A percentile compares a stretch with the other conserved stretches of the same genome.
Evolutionary conservation across 768 basidiomycete species (phyloP).

Genomic region (Phylloporus sp.): DNA sequence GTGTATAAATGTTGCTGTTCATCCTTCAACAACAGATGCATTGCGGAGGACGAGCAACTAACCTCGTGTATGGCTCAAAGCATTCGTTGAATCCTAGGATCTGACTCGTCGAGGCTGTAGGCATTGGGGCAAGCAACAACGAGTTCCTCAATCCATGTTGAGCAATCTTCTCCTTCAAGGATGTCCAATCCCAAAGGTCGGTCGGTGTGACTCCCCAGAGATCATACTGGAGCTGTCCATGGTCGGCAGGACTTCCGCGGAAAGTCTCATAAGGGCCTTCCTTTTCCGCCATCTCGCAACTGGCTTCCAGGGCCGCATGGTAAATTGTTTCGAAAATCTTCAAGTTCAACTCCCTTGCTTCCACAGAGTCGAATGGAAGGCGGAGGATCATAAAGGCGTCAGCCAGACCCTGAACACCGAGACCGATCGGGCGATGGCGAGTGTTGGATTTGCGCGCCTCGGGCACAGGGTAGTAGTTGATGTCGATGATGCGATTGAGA

Average conservation of each 20-base stretch:
- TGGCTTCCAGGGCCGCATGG: slow-evolving; percentile 88
- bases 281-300: slow-evolving; percentile 74
- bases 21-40: slow-evolving; percentile 7
- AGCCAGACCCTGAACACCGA: slow-evolving; percentile 97
- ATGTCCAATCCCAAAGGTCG: slow-evolving; percentile 90
- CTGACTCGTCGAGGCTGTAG: slow-evolving; percentile 96
- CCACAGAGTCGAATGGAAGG: slow-evolving; percentile 89
- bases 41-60: slow-evolving; percentile 13
- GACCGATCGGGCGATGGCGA: slow-evolving; percentile 95
- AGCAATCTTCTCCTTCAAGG: slow-evolving; percentile 81
- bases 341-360: slow-evolving; percentile 83
- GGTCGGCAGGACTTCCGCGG: slow-evolving; percentile 83
- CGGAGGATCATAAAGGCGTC: slow-evolving; percentile 97
- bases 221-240: slow-evolving; percentile 90
- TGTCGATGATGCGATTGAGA: slow-evolving; percentile 89
- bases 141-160: slow-evolving; percentile 85
- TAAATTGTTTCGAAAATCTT: slow-evolving; percentile 99
- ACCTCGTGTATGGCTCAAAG: slow-evolving; percentile 98
- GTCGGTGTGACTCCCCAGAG: slow-evolving; percentile 91
- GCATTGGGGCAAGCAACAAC: slow-evolving; percentile 93
- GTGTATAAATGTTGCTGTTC: slow-evolving; percentile 92
- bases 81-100: slow-evolving; percentile 98
- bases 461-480: slow-evolving; percentile 92
- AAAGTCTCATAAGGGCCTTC: slow-evolving; percentile 87
- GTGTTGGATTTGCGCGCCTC: slow-evolving; percentile 92